Evolutionary conservation across 768 basidiomycete genomes (phyloP), one percentile per base, ranked within the genome.

Genomic region (Cubamyces lactineus): DNA sequence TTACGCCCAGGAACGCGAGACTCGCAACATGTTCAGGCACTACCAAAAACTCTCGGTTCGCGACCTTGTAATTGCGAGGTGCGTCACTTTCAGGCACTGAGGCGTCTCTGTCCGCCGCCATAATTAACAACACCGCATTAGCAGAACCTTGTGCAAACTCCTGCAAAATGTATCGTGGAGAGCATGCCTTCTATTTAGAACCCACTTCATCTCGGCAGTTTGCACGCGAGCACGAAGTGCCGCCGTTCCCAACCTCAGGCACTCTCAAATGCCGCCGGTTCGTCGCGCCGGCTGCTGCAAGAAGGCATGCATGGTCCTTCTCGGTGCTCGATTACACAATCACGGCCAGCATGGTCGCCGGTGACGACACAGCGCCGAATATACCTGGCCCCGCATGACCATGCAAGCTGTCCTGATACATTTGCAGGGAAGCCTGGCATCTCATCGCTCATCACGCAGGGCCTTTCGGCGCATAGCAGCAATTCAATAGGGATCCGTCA

Each of bases 91-190:
- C 59, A 60, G 59, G 52, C 59, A 60, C 59, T 26, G 34, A 28
- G 21, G 53, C 49, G 26, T 17, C 16, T 26, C 40, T 12, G 11
- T n/a, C 24, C 9, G 5, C 16, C 13, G 52, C 59, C 59, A 61
- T 61, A 53, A 61, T 61, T 61, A 54, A 61, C 52, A 54, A 49
- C 59, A 61, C 59, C 59, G 59, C 59, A 48, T 61, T 43, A 41
- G 57, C 57, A 59, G 49, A 59, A 59, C 57, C 49, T 59, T 59
- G 57, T 59, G 21, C 48, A 17, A 19, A 19, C 11, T 39, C 23
- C 21, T 15, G 26, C 57, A n/a, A n/a, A 24, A 34, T 13, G 53
- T 28, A 24, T 16, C 45, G 40, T 30, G 13, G 15, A 9, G 15
- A 7, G 15, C 16, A 26, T 41, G 19, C 24, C 43, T 49, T 49